Percentiles rank a stretch among this genome's conserved stretches.
Evolutionary conservation across 495 filamentous ascomycete species (phyloP).

Genomic region (Beverwykella pulmonaria): DNA sequence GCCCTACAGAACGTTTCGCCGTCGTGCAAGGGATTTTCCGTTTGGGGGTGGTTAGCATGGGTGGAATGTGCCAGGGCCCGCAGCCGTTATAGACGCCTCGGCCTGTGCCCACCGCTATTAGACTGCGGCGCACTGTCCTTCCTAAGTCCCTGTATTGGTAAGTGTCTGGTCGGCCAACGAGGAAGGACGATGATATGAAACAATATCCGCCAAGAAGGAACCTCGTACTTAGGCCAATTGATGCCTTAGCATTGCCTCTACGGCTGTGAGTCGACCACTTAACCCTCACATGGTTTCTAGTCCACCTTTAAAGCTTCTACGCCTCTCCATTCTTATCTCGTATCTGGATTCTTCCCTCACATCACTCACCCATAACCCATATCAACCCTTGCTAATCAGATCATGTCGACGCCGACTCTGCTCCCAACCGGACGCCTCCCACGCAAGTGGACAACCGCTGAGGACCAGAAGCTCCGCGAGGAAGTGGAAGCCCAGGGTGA

Average conservation of each 20-base stretch:
- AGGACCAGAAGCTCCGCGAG: conserved; percentile 34
- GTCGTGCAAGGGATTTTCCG: conserved; percentile 16
- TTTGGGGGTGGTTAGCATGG: conserved; percentile 1
- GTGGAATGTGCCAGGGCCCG: neutral
- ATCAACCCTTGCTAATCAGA: neutral
- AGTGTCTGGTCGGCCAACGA: neutral
- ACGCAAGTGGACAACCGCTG: conserved; percentile 33
- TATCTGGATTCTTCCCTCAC: conserved; percentile 11
- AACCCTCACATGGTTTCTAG: neutral
- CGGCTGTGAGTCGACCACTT: neutral
- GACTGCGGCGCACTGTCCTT: conserved; percentile 25
- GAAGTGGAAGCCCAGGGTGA: conserved; percentile 35
- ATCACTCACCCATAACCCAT: neutral
- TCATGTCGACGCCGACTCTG: neutral
- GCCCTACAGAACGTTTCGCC: conserved; percentile 20
- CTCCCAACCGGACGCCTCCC: conserved; percentile 18
- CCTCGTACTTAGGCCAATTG: conserved; percentile 8
- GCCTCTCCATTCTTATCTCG: neutral
- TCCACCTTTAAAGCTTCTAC: conserved; percentile 21
- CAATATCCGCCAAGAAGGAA: conserved; percentile 16
- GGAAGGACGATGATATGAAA: conserved; percentile 19
- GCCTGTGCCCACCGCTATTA: conserved; percentile 26
- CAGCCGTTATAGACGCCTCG: neutral
- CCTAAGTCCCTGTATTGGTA: neutral
- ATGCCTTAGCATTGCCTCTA: neutral